Evolutionary conservation across 1,284 basidiomycete species (phyloP).

Genomic region (Boletus albobrunnescens): DNA sequence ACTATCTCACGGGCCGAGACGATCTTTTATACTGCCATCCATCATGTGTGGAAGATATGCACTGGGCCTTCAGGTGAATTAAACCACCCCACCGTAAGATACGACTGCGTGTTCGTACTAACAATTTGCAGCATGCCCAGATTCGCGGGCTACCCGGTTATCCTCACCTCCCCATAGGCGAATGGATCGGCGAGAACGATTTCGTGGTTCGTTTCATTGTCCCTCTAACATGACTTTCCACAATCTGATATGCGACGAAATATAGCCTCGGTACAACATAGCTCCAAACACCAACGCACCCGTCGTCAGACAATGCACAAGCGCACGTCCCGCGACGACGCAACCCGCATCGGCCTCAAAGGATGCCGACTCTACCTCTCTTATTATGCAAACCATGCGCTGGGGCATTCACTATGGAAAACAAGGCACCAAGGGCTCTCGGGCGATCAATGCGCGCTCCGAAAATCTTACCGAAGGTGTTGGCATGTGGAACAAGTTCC

Average conservation of each 20-base stretch:
- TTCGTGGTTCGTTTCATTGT: constrained; percentile 44
- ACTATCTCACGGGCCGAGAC: no score
- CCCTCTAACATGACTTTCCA: not conserved
- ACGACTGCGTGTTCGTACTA: not conserved
- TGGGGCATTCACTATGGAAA: constrained; percentile 92
- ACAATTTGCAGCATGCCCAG: constrained; percentile 28
- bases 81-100: no score
- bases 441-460: constrained; percentile 86
- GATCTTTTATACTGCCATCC: no score
- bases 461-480: constrained; percentile 74
- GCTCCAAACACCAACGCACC: constrained; percentile 68
- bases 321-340: not conserved
- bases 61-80: constrained; percentile 45
- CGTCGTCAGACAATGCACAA: constrained; percentile 47
- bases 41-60: constrained; percentile 72
- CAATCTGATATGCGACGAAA: not conserved
- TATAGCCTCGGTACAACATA: constrained; percentile 58
- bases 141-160: constrained; percentile 43
- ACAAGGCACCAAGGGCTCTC: constrained; percentile 63
- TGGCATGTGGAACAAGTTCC: constrained; percentile 81
- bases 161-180: constrained; percentile 43
- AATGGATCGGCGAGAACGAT: constrained; percentile 60
- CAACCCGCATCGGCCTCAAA: not conserved
- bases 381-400: constrained; percentile 72
- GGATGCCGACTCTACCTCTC: constrained; percentile 4